A percentile compares a stretch with the other conserved stretches of the same genome.
These are phyloP conservation scores for Chytriomyces sp. DNA, from an alignment of 192 early-diverging fungal genomes.

Conservation along the genomic window DNA sequence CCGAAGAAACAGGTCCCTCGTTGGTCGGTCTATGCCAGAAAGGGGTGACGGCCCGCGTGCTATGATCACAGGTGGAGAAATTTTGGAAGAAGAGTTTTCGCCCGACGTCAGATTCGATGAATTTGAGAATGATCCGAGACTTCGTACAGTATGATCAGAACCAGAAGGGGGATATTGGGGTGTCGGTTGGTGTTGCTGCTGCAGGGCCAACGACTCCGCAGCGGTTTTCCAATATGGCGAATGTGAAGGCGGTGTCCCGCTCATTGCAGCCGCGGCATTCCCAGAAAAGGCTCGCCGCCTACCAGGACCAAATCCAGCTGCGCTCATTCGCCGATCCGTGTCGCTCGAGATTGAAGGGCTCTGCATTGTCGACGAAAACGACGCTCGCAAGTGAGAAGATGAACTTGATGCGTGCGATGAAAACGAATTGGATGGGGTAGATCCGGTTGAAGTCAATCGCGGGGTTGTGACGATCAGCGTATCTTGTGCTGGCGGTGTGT, in stretches of 20 bases:
- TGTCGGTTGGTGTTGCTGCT: conserved; percentile 9
- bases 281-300: conserved; percentile 27
- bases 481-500: not conserved
- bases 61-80: too few relatives aligned
- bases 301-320: conserved; percentile 11
- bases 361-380: conserved; percentile 5
- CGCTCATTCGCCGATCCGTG: conserved; percentile 19
- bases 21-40: not conserved
- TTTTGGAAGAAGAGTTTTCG: conserved; percentile 9
- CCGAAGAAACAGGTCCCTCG: not conserved
- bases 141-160: too few relatives aligned
- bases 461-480: not conserved
- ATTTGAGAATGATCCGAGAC: not conserved
- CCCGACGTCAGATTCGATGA: not conserved
- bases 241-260: conserved; percentile 25
- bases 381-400: not conserved
- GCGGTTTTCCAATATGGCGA: conserved; percentile 41
- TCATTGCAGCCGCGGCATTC: conserved; percentile 11
- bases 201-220: conserved; percentile 17
- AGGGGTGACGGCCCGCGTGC: conserved; percentile 15
- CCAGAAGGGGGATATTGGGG: not conserved
- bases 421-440: not conserved
- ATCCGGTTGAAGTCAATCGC: not conserved
- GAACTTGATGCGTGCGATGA: not conserved
- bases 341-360: not conserved